A percentile compares a stretch with the other conserved stretches of the same genome.
Evolutionary conservation across 331 rosid species (phyloP).

Genomic region (Quercus lobata): DNA sequence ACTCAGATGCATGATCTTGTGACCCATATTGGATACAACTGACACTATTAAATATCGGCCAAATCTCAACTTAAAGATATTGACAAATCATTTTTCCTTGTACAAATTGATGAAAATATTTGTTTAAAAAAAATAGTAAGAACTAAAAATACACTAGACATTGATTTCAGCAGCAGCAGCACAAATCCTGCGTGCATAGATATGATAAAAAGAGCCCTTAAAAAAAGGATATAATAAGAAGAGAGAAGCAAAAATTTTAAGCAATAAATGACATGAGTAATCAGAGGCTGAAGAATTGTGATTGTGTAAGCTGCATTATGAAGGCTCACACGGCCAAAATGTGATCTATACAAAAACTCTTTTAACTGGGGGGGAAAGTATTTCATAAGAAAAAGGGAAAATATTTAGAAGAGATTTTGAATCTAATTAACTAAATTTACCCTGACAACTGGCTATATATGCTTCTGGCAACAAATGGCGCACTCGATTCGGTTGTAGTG

Average conservation of each 20-base stretch:
- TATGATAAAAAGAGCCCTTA: neutral
- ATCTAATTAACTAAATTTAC: constrained; percentile 21
- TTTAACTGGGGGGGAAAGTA: constrained; percentile 21
- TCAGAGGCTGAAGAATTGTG: neutral
- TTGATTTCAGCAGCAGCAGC: constrained; percentile 21
- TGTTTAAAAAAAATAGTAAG: neutral
- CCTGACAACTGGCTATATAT: constrained; percentile 30
- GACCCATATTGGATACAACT: too few relatives aligned
- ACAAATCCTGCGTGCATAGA: constrained; percentile 8
- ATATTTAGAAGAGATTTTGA: constrained; percentile 13
- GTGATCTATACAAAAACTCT: constrained; percentile 46
- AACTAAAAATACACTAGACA: neutral
- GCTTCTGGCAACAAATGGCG: constrained; percentile 38
- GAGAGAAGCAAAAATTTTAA: constrained; percentile 6
- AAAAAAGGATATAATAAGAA: neutral
- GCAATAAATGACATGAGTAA: constrained; percentile 4
- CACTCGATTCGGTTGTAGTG: constrained; percentile 30
- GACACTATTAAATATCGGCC: too few relatives aligned
- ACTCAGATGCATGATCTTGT: too few relatives aligned
- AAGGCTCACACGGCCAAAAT: constrained; percentile 1
- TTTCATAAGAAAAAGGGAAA: constrained; percentile 7
- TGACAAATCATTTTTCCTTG: neutral
- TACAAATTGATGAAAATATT: neutral
- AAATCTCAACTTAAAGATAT: neutral
- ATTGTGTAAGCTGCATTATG: constrained; percentile 11